A percentile compares a stretch with the other conserved stretches of the same genome.
Conservation (phyloP, 2,329 filamentous ascomycete genomes). For the Penicillium sp. region DNA sequence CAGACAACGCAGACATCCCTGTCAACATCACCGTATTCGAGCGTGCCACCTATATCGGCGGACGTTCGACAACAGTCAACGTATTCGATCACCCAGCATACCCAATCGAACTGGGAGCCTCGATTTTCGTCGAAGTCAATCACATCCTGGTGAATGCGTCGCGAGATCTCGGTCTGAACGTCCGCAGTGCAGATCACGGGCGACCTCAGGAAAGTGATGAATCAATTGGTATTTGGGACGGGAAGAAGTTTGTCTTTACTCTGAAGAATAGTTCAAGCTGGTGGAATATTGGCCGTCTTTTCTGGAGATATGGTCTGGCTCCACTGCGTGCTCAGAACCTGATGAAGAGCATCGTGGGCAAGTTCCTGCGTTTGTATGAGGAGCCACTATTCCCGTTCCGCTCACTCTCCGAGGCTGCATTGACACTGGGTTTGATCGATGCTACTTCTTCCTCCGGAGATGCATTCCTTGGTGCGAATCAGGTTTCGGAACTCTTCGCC, state of each 20-base stretch:
- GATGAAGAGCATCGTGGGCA: slow-evolving; percentile 67
- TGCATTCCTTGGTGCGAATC: slow-evolving; percentile 67
- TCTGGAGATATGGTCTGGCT: slow-evolving; percentile 81
- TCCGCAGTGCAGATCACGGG: slow-evolving; percentile 49
- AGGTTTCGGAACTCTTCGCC: slow-evolving; percentile 65
- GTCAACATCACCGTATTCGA: slow-evolving; percentile 89
- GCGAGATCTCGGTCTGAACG: slow-evolving; percentile 65
- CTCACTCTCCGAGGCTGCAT: slow-evolving; percentile 67
- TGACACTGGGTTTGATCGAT: slow-evolving; percentile 64
- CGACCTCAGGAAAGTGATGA: slow-evolving; percentile 47
- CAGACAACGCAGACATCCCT: slow-evolving; percentile 56
- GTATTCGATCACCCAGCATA: slow-evolving; percentile 65
- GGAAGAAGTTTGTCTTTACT: slow-evolving; percentile 67
- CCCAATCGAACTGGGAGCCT: slow-evolving; percentile 83
- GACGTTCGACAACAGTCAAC: slow-evolving; percentile 80
- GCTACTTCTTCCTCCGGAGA: slow-evolving; percentile 70
- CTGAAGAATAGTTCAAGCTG: slow-evolving; percentile 63
- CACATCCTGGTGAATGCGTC: slow-evolving; percentile 75
- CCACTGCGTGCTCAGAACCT: slow-evolving; percentile 71
- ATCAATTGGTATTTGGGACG: slow-evolving; percentile 80
- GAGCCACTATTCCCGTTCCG: slow-evolving; percentile 79
- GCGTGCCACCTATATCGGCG: slow-evolving; percentile 72
- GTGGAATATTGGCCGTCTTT: slow-evolving; percentile 75
- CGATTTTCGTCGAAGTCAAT: slow-evolving; percentile 86
- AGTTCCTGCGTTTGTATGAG: slow-evolving; percentile 78